phyloP scores from a whole-genome alignment of 257 asterid species.

The Petunia axillaris region DNA sequence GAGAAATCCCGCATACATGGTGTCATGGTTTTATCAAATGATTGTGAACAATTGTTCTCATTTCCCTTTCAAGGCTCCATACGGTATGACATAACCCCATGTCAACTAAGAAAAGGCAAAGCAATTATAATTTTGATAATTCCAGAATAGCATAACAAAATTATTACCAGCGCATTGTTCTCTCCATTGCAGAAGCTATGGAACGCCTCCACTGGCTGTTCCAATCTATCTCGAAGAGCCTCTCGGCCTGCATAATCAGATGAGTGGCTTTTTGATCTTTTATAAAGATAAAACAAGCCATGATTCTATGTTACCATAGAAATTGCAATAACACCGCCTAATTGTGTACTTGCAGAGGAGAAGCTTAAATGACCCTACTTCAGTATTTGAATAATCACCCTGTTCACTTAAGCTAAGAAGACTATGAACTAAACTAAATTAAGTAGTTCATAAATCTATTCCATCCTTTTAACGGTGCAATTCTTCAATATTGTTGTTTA shows the following conservation, averaged over 20 bases:
- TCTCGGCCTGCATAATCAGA: conserved; percentile 59
- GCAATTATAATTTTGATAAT: background rate
- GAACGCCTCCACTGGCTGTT: conserved; percentile 61
- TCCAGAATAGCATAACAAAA: background rate
- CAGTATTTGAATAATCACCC: background rate
- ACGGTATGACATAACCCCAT: background rate
- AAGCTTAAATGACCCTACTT: background rate
- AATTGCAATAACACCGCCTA: background rate
- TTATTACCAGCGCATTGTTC: conserved; percentile 63
- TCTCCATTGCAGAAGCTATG: conserved; percentile 51
- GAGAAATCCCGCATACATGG: background rate
- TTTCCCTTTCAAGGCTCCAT: background rate
- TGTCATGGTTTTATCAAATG: background rate
- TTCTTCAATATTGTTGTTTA: background rate
- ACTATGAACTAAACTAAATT: background rate
- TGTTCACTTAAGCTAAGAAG: background rate
- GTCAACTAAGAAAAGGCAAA: background rate
- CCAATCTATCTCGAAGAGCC: conserved; percentile 89
- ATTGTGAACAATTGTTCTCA: background rate
- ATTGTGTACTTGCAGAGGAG: background rate
- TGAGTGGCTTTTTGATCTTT: background rate
- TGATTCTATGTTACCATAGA: background rate
- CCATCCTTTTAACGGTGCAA: background rate
- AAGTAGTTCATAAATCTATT: background rate
- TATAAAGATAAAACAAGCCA: background rate